Evolutionary conservation across 345 rosid species (phyloP).

Genomic region (Ricinus communis): DNA sequence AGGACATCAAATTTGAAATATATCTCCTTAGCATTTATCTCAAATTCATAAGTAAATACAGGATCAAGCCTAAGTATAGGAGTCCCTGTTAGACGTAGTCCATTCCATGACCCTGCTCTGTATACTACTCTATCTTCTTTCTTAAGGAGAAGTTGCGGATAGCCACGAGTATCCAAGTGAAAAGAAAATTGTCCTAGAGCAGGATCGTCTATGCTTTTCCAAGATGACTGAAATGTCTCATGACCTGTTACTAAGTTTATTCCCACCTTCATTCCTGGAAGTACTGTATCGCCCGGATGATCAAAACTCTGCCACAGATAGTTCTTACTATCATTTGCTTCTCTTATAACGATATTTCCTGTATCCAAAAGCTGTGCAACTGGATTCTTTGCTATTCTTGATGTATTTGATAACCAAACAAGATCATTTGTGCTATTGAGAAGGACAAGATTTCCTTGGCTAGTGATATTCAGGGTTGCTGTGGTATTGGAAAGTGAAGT

Average conservation of each 20-base stretch:
- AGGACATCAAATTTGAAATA: background rate
- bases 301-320: conserved; percentile 32
- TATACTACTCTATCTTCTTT: background rate
- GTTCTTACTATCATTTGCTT: background rate
- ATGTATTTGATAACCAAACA: background rate
- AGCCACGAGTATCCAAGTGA: conserved; percentile 20
- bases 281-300: conserved; percentile 11
- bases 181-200: conserved; percentile 14
- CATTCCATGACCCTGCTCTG: conserved; percentile 34
- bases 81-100: conserved; percentile 19
- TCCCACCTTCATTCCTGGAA: conserved; percentile 25
- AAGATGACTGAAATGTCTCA: conserved; percentile 13
- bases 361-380: conserved; percentile 17
- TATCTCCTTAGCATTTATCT: conserved; percentile 8
- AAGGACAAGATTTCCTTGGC: conserved; percentile 1
- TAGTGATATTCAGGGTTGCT: conserved; percentile 13
- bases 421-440: background rate
- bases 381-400: background rate
- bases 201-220: conserved; percentile 26
- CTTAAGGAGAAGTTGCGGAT: conserved; percentile 21
- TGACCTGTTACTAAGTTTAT: conserved; percentile 7
- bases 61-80: background rate
- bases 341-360: conserved; percentile 22
- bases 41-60: background rate
- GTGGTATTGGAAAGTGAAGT: background rate